Evolutionary conservation across 768 basidiomycete species (phyloP).

Genomic region (Calocybe indica): DNA sequence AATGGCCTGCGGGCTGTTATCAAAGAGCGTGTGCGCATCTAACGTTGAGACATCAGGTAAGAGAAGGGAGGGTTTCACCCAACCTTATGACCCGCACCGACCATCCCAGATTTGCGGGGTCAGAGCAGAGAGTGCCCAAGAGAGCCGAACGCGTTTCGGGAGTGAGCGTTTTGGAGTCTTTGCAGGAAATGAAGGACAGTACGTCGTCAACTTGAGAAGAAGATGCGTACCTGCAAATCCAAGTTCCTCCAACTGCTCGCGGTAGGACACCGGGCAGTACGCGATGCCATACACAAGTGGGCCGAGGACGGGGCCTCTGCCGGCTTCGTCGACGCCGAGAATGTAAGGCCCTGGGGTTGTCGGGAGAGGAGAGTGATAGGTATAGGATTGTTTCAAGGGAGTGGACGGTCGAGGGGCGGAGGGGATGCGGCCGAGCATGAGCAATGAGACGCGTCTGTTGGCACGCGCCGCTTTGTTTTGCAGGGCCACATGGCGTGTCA

Average conservation of each 20-base stretch:
- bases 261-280: slow-evolving; percentile 80
- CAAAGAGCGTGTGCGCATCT: background rate
- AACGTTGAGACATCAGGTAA: background rate
- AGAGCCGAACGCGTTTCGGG: slow-evolving; percentile 61
- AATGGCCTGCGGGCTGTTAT: slow-evolving; percentile 78
- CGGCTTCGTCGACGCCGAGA: slow-evolving; percentile 98
- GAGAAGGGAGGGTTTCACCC: background rate
- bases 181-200: background rate
- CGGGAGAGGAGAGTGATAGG: slow-evolving; percentile 69
- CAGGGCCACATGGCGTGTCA: too few relatives aligned
- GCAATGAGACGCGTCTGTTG: too few relatives aligned
- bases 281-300: slow-evolving; percentile 96
- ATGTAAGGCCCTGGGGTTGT: slow-evolving; percentile 78
- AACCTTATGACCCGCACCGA: slow-evolving; percentile 76
- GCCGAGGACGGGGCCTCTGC: slow-evolving; percentile 91
- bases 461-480: too few relatives aligned
- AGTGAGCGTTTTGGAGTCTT: slow-evolving; percentile 91
- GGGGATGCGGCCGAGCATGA: slow-evolving; percentile 29
- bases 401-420: slow-evolving; percentile 54
- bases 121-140: slow-evolving; percentile 60
- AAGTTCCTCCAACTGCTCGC: slow-evolving; percentile 64
- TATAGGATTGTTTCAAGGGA: slow-evolving; percentile 66
- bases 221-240: slow-evolving; percentile 79
- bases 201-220: background rate
- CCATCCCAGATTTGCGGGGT: slow-evolving; percentile 72